A percentile compares a stretch with the other conserved stretches of the same genome.
Conservation (phyloP, 208 protist species). For the Leishmania mexicana region DNA sequence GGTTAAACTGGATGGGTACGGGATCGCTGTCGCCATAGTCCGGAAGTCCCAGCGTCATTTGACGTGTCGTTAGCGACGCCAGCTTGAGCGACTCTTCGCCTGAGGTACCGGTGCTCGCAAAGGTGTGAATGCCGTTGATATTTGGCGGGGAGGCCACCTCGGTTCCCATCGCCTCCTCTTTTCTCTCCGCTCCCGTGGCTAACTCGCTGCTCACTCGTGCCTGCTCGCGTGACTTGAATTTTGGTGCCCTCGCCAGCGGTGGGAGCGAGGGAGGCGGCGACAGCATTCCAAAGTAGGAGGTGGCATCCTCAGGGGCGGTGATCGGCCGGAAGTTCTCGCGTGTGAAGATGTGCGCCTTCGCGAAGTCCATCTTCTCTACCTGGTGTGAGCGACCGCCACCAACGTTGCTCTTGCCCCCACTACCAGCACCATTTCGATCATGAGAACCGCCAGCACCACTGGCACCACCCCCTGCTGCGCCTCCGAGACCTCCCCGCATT, state of each 20-base stretch:
- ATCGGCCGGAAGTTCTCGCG: slow-evolving; percentile 69
- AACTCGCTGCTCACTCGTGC: not conserved
- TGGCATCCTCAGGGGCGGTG: slow-evolving; percentile 53
- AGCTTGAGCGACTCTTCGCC: slow-evolving; percentile 68
- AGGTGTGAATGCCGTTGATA: slow-evolving; percentile 6
- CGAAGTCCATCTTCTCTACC: slow-evolving; percentile 53
- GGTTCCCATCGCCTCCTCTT: not conserved
- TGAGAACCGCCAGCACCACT: slow-evolving; percentile 5
- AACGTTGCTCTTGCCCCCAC: slow-evolving; percentile 4
- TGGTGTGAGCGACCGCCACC: slow-evolving; percentile 13
- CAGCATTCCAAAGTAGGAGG: slow-evolving; percentile 22
- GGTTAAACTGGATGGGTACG: slow-evolving; percentile 70
- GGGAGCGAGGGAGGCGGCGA: slow-evolving; percentile 17
- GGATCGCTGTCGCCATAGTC: slow-evolving; percentile 44
- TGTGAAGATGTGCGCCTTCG: slow-evolving; percentile 59
- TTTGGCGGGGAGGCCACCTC: slow-evolving; percentile 2
- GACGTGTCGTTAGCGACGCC: slow-evolving; percentile 61
- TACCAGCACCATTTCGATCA: not conserved
- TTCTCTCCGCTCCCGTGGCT: not conserved
- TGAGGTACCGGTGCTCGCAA: slow-evolving; percentile 20
- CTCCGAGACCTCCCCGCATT: slow-evolving; percentile 9
- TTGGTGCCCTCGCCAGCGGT: slow-evolving; percentile 9
- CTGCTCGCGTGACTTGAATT: slow-evolving; percentile 4
- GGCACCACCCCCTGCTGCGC: slow-evolving; percentile 9
- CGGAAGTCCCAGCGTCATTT: slow-evolving; percentile 55